phyloP scores from a whole-genome alignment of 106 monocot genomes.

The Acorus gramineus region DNA sequence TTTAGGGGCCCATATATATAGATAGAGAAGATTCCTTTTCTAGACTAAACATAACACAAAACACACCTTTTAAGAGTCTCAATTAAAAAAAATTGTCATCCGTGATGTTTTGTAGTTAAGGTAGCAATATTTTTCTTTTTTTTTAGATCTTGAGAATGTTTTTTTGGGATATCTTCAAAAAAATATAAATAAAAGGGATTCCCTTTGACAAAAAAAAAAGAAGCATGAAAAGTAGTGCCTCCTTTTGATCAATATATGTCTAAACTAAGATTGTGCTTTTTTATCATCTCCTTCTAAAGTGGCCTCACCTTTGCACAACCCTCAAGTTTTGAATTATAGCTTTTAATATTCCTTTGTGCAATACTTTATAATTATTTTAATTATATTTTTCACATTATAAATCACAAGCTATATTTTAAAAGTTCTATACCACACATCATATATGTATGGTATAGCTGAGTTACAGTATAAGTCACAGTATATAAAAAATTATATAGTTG shows the following conservation, averaged over 20 bases:
- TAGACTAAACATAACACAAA: conserved; percentile 21
- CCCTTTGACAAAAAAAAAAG: conserved; percentile 3
- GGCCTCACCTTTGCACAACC: conserved; percentile 39
- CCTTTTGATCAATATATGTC: conserved; percentile 19
- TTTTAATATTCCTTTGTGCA: conserved; percentile 1
- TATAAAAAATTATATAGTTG: too few species aligned
- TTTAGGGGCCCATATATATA: not conserved
- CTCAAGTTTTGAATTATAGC: conserved; percentile 43
- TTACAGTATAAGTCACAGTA: too few species aligned
- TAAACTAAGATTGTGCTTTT: conserved; percentile 27
- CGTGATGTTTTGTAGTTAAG: conserved; percentile 11
- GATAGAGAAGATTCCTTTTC: conserved; percentile 38
- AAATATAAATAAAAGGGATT: conserved; percentile 7
- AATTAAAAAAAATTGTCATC: conserved; percentile 39
- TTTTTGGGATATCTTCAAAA: too few species aligned
- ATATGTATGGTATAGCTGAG: too few species aligned
- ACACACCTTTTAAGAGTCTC: conserved; percentile 17
- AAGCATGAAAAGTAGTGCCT: conserved; percentile 50
- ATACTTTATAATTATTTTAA: not conserved
- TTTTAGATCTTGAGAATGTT: conserved; percentile 35
- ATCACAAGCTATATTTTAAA: too few species aligned
- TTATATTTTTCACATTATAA: not conserved
- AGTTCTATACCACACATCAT: too few species aligned
- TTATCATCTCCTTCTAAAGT: conserved; percentile 26
- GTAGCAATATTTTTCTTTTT: not conserved